Evolutionary conservation across 345 rosid species (phyloP), one percentile per base, ranked within the genome.

Genomic region (Carallia pectinifolia): DNA sequence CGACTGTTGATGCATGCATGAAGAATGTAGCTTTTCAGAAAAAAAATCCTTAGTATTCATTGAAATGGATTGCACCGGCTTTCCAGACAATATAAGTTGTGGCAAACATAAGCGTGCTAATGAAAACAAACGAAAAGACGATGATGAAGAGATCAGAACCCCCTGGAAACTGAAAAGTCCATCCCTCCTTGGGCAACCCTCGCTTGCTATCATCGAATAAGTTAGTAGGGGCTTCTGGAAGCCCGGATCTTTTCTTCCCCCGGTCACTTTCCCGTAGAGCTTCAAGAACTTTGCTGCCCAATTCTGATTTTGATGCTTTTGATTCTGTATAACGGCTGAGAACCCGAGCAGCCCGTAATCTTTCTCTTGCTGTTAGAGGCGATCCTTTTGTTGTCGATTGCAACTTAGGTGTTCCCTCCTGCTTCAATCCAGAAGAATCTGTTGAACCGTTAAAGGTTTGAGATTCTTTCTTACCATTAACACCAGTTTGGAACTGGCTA

Each of bases 81-180:
- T 93, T 93, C 98, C 97, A 91, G 58, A 94, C 92, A 39, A 90
- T 9, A 74, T 62, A 93, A 62, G 98, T 91, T 13, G 97, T 93
- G 9, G 95, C 85, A 64, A 94, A 87, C 98, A 94, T 94, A 16
- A 91, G 83, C 0, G 95, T 85, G 83, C 96, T 94, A 76, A 94
- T 90, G 27, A 90, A 78, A 65, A 91, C 89, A 76, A 94, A 84
- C 1, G 96, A 94, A 38, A 94, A 80, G 30, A 65, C 86, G 1
- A 91, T 78, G 39, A 90, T 19, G 17, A 94, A 84, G 63, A 94
- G 88, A 76, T 94, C 96, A 4, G 68, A 60, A 7, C 92, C 90
- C 29, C 95, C 97, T 0, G 97, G 97, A 62, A 94, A 83, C 69
- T 87, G 76, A 63, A 91, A 91, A 0, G 95, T 94, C 60, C 88